Evolutionary conservation across 1,139 yeast species (phyloP), one percentile per base, ranked within the genome.

Genomic region (Magnusiomyces sp.): DNA sequence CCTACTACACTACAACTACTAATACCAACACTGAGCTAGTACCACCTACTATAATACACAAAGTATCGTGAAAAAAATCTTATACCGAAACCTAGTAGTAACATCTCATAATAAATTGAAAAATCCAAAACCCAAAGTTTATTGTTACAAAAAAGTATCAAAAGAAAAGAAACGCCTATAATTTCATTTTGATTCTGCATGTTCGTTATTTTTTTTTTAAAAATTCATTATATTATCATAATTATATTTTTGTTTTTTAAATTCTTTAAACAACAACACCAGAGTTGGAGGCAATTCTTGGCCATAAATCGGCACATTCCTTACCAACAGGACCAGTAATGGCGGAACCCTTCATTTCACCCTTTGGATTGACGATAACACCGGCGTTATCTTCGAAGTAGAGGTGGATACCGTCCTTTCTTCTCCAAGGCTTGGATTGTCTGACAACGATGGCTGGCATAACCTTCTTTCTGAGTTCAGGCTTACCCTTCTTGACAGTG

Each of bases 271-370:
- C 99, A 76, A 94, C 98, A 74, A 94, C 98, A 87, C 98, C 98
- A 70, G 98, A 94, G 92, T 89, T 89, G 67, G 97, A 89, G 72
- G 99, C 98, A 79, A 94, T 92, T 83, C 98, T 90, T 75, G 99
- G 99, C 99, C 99, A 94, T 76, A 94, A 86, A 74, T 94, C 99
- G 74, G 99, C 98, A 81, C 98, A 92, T 81, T 94, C 99, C 82
- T 92, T 94, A 76, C 97, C 98, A 72, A 94, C 99, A 70, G 99
- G 98, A 76, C 99, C 99, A 71, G 98, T 94, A 74, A 94, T 92
- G 71, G 98, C 98, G 66, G 98, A 94, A 78, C 99, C 99, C 83
- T 94, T 94, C 98, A 94, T 94, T 80, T 94, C 99, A 81, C 99
- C 99, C 92, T 94, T 94, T 73, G 99, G 98, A 80, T 94, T 94